Conservation (phyloP, 306 rosid genomes). For the Cucurbita maxima region DNA sequence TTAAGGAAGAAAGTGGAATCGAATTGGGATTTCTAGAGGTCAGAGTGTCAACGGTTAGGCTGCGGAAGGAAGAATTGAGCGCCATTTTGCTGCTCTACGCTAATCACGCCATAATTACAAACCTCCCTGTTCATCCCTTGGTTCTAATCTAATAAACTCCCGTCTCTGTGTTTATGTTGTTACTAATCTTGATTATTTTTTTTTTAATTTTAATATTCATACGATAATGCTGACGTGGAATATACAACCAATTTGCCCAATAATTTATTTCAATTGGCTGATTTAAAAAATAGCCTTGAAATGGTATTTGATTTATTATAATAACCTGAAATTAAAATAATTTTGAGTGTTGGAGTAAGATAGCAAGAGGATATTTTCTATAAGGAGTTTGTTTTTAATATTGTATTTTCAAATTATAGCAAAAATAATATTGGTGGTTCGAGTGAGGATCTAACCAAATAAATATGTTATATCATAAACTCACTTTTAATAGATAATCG, state of each 20-base stretch:
- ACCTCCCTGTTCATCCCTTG: background rate
- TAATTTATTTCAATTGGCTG: background rate
- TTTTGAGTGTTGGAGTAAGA: background rate
- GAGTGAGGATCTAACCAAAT: no score
- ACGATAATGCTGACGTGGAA: no score
- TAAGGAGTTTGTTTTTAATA: no score
- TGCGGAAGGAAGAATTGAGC: background rate
- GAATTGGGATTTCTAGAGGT: background rate
- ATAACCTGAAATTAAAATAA: background rate
- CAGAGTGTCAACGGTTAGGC: background rate
- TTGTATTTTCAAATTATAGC: no score
- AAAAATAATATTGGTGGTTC: no score
- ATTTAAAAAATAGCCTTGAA: background rate
- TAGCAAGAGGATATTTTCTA: background rate
- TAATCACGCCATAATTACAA: background rate
- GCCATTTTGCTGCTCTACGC: background rate
- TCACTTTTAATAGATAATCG: no score
- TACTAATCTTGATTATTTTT: no score
- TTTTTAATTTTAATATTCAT: no score
- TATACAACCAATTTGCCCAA: background rate
- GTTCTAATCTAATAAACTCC: background rate
- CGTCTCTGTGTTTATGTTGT: background rate
- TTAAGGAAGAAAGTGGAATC: background rate
- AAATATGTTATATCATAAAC: no score
- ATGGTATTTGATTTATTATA: background rate